Evolutionary conservation across 768 basidiomycete species (phyloP).

Genomic region (Tricholomella constricta): DNA sequence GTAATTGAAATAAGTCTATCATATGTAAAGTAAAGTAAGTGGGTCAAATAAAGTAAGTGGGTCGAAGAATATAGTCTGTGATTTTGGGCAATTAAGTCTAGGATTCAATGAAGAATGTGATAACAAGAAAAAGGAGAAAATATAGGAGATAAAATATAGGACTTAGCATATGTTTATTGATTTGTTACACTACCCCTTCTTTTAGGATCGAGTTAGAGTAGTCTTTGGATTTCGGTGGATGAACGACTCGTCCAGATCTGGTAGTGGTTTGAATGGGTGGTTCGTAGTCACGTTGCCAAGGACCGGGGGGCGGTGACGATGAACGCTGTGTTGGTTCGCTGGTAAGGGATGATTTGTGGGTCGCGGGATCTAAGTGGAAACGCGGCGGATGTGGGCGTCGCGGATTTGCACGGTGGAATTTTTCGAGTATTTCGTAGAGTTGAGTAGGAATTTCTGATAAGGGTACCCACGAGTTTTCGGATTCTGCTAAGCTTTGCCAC

Average conservation of each 20-base stretch:
- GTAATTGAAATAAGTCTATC: no score
- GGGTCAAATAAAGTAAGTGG: no score
- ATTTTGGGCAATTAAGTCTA: no score
- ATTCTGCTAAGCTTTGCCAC: constrained; percentile 1
- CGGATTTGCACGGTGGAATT: not conserved
- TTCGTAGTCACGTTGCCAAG: constrained; percentile 17
- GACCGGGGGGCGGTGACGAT: constrained; percentile 12
- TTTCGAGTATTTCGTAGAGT: constrained; percentile 8
- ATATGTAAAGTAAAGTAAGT: no score
- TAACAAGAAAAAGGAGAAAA: no score
- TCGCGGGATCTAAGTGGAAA: not conserved
- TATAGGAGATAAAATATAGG: no score
- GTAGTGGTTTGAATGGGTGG: constrained; percentile 24
- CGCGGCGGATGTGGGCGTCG: constrained; percentile 3
- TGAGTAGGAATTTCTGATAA: constrained; percentile 6
- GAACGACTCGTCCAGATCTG: constrained; percentile 18
- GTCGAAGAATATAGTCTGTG: no score
- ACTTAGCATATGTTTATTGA: no score
- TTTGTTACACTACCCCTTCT: constrained; percentile 13
- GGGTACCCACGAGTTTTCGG: constrained; percentile 17
- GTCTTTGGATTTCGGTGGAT: constrained; percentile 13
- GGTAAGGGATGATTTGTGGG: not conserved
- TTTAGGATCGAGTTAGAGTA: constrained; percentile 9
- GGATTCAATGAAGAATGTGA: no score
- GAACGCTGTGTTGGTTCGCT: not conserved